Percentiles rank a stretch among this genome's conserved stretches.
Conservation (phyloP, 495 filamentous ascomycete genomes). For the Tuber brumale region DNA sequence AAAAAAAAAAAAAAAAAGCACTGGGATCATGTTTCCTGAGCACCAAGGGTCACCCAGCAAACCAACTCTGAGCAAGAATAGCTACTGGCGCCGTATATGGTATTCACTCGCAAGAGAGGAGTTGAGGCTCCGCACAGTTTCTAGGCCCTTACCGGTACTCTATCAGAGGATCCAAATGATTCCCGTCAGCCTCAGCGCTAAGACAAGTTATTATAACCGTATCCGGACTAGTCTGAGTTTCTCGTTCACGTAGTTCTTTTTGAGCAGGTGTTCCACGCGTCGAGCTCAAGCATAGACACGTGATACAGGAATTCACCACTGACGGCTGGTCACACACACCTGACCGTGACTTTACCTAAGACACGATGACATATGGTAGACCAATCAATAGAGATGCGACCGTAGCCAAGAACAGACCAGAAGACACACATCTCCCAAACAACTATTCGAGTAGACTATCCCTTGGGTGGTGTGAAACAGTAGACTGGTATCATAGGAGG, state of each 20-base stretch:
- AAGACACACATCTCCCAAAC: not conserved
- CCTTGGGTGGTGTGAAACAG: too few relatives aligned
- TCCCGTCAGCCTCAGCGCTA: not conserved
- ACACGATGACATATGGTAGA: not conserved
- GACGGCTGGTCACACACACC: not conserved
- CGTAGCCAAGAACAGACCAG: not conserved
- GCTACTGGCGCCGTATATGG: too few relatives aligned
- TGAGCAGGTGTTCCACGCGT: not conserved
- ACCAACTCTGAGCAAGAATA: too few relatives aligned
- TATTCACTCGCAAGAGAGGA: too few relatives aligned
- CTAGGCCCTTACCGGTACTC: too few relatives aligned
- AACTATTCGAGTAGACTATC: too few relatives aligned
- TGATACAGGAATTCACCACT: not conserved
- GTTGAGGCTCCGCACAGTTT: too few relatives aligned
- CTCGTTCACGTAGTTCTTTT: not conserved
- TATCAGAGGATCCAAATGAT: too few relatives aligned
- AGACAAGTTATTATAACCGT: not conserved
- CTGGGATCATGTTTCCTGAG: too few relatives aligned
- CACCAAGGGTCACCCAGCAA: too few relatives aligned
- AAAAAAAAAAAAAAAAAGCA: too few relatives aligned
- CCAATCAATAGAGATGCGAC: not conserved
- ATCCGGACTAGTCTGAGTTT: not conserved
- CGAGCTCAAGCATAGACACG: not conserved
- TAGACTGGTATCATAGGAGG: too few relatives aligned
- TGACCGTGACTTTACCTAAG: not conserved